phyloP scores from a whole-genome alignment of 129 eudicot species.

The Flaveria sonorensis region DNA sequence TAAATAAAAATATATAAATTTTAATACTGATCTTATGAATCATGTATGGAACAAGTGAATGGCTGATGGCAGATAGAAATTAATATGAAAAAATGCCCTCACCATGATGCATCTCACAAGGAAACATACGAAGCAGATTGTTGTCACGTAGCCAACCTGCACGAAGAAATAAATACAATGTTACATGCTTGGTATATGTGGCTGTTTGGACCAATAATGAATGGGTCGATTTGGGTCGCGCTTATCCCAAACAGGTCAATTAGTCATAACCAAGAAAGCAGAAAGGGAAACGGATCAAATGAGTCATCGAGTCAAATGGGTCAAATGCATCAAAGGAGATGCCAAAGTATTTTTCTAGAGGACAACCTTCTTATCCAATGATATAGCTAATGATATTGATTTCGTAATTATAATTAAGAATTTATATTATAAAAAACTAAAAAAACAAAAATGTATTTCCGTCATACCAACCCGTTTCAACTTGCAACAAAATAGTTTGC shows the following conservation, averaged over 20 bases:
- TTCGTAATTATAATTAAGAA: not conserved
- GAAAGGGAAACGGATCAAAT: not conserved
- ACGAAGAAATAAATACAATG: conserved; percentile 10
- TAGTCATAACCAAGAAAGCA: not conserved
- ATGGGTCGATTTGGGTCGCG: not conserved
- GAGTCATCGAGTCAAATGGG: not conserved
- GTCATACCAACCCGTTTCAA: not conserved
- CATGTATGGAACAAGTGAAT: not conserved
- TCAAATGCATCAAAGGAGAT: not conserved
- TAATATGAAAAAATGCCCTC: conserved; percentile 34
- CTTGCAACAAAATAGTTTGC: not conserved
- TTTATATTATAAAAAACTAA: not conserved
- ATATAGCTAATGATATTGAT: not conserved
- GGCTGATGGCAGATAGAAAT: not conserved
- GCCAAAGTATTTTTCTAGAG: not conserved
- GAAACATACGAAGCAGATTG: conserved; percentile 82
- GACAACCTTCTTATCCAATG: not conserved
- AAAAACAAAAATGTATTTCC: not conserved
- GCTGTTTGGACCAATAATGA: not conserved
- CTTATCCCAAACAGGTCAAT: not conserved
- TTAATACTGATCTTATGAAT: not conserved
- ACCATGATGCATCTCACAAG: conserved; percentile 91
- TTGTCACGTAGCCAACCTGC: conserved; percentile 94
- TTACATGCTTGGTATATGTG: not conserved
- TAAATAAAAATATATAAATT: conserved; percentile 19